phyloP scores from a whole-genome alignment of 1,284 basidiomycete species.

The Apiotrichum domesticum region DNA sequence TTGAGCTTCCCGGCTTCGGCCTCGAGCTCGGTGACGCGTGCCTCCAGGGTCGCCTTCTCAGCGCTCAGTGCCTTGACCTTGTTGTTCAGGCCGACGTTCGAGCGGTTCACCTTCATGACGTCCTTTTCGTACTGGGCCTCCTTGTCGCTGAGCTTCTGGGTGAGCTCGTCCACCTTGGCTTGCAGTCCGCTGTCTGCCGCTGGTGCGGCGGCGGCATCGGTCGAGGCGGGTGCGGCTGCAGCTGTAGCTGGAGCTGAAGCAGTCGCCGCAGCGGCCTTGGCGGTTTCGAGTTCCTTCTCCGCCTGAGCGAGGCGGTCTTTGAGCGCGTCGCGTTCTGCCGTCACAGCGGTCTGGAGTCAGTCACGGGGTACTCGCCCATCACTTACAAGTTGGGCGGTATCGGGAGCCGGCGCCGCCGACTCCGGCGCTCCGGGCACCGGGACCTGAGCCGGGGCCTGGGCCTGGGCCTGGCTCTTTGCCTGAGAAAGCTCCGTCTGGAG shows the following conservation, averaged over 20 bases:
- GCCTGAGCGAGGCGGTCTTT: conserved; percentile 29
- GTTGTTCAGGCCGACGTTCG: conserved; percentile 21
- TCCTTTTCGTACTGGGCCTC: conserved; percentile 30
- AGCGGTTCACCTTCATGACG: conserved; percentile 35
- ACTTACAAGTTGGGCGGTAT: background rate
- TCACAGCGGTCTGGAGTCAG: conserved; percentile 12
- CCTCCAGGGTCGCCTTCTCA: conserved; percentile 18
- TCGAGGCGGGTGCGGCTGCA: conserved; percentile 1
- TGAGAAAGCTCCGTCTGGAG: conserved; percentile 33
- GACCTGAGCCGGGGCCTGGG: background rate
- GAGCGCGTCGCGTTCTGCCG: conserved; percentile 30
- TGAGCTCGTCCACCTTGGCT: conserved; percentile 14
- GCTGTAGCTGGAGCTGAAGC: background rate
- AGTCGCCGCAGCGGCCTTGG: conserved; percentile 20
- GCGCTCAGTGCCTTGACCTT: conserved; percentile 14
- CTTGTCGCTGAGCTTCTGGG: conserved; percentile 17
- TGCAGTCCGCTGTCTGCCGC: conserved; percentile 16
- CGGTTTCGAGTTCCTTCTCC: conserved; percentile 35
- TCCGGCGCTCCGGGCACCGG: background rate
- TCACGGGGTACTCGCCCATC: conserved; percentile 1
- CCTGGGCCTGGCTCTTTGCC: background rate
- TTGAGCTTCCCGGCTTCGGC: conserved; percentile 27
- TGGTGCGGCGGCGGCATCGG: conserved; percentile 2
- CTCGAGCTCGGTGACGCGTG: conserved; percentile 21
- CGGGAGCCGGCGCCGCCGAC: background rate